Conservation (phyloP, 805 yeast genomes). For the Ogataea sp. region DNA sequence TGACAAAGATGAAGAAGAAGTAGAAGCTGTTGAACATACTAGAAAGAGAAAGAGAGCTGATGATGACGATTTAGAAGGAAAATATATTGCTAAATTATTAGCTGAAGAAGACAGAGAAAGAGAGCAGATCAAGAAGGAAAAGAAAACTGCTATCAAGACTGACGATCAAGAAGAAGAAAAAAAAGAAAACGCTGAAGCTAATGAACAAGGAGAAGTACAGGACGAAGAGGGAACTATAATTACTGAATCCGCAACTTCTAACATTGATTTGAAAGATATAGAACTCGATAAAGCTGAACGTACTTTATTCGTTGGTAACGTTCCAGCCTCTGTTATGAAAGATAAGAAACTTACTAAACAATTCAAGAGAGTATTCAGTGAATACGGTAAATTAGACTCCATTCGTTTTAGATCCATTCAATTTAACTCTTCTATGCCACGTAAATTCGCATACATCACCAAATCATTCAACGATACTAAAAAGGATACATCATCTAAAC, state of each 20-base stretch:
- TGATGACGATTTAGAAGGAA: slow-evolving; percentile 46
- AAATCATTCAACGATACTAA: slow-evolving; percentile 56
- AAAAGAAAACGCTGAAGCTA: slow-evolving; percentile 7
- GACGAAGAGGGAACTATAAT: slow-evolving; percentile 3
- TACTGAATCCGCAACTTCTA: slow-evolving; percentile 28
- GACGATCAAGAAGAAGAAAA: slow-evolving; percentile 20
- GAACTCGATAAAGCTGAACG: slow-evolving; percentile 78
- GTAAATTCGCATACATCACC: slow-evolving; percentile 83
- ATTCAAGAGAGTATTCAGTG: slow-evolving; percentile 56
- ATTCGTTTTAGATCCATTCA: slow-evolving; percentile 90
- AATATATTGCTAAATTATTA: slow-evolving; percentile 43
- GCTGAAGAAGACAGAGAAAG: slow-evolving; percentile 25
- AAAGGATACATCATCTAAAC: slow-evolving; percentile 63
- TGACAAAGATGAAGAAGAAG: slow-evolving; percentile 4
- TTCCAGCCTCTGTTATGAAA: slow-evolving; percentile 56
- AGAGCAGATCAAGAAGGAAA: slow-evolving; percentile 8
- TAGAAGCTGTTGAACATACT: slow-evolving; percentile 12
- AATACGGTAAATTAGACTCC: slow-evolving; percentile 54
- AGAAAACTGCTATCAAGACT: slow-evolving; percentile 4
- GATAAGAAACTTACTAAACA: slow-evolving; percentile 51
- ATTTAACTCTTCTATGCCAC: slow-evolving; percentile 77
- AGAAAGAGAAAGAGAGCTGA: slow-evolving; percentile 19
- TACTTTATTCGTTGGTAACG: slow-evolving; percentile 85
- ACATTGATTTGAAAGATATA: slow-evolving; percentile 52
- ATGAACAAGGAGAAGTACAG: slow-evolving; percentile 6